phyloP scores from a whole-genome alignment of 768 basidiomycete genomes.

The Mycena maculata region DNA sequence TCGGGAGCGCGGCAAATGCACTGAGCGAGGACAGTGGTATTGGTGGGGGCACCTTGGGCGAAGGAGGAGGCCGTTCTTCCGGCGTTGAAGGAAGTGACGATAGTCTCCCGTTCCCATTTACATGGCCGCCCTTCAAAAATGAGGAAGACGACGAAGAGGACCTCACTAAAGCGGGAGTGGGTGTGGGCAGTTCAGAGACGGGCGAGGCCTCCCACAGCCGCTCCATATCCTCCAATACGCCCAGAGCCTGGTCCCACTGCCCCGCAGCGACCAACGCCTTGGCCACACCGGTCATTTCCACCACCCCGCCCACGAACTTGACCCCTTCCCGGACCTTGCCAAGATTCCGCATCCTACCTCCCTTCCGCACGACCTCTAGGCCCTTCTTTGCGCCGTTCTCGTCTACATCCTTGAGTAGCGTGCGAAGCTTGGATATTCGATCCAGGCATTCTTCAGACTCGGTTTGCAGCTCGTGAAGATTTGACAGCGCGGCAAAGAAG shows the following conservation, averaged over 20 bases:
- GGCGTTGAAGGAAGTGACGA: slow-evolving; percentile 51
- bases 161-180: slow-evolving; percentile 19
- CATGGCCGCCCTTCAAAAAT: background rate
- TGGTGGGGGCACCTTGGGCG: slow-evolving; percentile 34
- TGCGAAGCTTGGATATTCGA: slow-evolving; percentile 79
- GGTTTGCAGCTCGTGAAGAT: slow-evolving; percentile 91
- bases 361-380: slow-evolving; percentile 75
- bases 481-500: slow-evolving; percentile 96
- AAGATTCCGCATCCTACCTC: slow-evolving; percentile 72
- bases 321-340: slow-evolving; percentile 69
- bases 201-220: slow-evolving; percentile 60
- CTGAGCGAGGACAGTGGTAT: slow-evolving; percentile 74
- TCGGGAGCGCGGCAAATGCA: slow-evolving; percentile 82
- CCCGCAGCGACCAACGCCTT: slow-evolving; percentile 82
- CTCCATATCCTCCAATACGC: slow-evolving; percentile 76
- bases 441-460: slow-evolving; percentile 87
- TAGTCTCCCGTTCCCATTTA: slow-evolving; percentile 36
- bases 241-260: slow-evolving; percentile 89
- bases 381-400: slow-evolving; percentile 83
- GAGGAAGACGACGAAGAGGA: slow-evolving; percentile 29
- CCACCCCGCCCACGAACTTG: slow-evolving; percentile 72
- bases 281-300: slow-evolving; percentile 82
- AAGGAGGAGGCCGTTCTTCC: slow-evolving; percentile 45
- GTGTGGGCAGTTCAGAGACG: slow-evolving; percentile 9
- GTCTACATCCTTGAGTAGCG: slow-evolving; percentile 80